Conservation (phyloP, 2,329 filamentous ascomycete genomes). For the Calonectria pseudoturangicola region DNA sequence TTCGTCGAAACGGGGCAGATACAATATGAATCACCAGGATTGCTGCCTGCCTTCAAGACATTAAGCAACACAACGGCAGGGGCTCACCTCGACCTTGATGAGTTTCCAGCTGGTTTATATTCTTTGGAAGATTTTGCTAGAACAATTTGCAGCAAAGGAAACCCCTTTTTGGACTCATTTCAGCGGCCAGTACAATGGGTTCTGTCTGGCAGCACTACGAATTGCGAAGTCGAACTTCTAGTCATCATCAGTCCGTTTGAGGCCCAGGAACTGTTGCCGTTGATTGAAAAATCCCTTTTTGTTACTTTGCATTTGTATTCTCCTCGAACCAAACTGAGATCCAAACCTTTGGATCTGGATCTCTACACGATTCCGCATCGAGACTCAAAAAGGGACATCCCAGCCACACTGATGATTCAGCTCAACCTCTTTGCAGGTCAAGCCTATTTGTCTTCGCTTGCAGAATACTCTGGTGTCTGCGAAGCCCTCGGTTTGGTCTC, state of each 20-base stretch:
- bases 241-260: conserved; percentile 74
- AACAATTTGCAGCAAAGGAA: not conserved
- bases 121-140: not conserved
- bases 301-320: conserved; percentile 72
- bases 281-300: conserved; percentile 58
- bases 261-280: conserved; percentile 69
- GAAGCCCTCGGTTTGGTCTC: conserved; percentile 70
- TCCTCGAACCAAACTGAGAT: conserved; percentile 62
- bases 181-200: conserved; percentile 54
- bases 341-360: conserved; percentile 42
- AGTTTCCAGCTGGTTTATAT: conserved; percentile 44
- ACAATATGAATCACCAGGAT: too few relatives aligned
- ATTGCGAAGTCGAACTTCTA: not conserved
- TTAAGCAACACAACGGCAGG: conserved; percentile 47
- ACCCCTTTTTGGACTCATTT: conserved; percentile 42
- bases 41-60: conserved; percentile 42
- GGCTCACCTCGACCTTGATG: conserved; percentile 26
- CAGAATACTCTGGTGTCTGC: conserved; percentile 73
- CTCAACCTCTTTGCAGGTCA: conserved; percentile 82
- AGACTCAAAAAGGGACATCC: conserved; percentile 50
- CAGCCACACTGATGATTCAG: conserved; percentile 57
- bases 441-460: conserved; percentile 74
- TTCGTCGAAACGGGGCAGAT: too few relatives aligned
- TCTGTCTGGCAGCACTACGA: not conserved
- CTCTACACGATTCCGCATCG: conserved; percentile 46